Base-by-base conservation (phyloP, 2,329 filamentous ascomycete species). In the Cytospora paraplurivora region DNA sequence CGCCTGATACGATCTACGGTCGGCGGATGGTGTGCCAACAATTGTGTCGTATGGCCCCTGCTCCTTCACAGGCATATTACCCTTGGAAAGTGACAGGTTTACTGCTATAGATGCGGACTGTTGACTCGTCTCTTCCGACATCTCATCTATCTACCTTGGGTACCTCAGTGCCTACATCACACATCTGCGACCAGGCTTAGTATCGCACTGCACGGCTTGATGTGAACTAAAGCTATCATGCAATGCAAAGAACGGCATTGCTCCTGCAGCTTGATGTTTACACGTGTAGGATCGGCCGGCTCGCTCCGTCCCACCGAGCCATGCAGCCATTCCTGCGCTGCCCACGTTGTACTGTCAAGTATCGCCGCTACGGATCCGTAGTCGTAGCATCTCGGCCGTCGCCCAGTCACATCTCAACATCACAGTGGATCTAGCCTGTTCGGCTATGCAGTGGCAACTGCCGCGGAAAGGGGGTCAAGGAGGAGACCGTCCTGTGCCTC, bases 291-390 rank as follows among this genome's bases (percentile, higher is more conserved):
- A 35, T 55, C 52, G 34, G 34, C 27, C 33, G n/a, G 52, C 52
- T 34, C 33, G 52, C 37, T 55, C 52, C 52, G 52, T 27, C 52
- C 33, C 33, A 55, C 27, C 33, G 15, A 21, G 52, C 17, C 52
- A 33, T 38, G 52, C 38, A 54, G 51, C 19, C 7, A 44, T 44
- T 7, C 17, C 17, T 44, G 32, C 52, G 11, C 35, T 35, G 3
- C 11, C 52, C 52, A 54, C 17, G 32, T 27, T 17, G 12, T 33
- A 33, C 15, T 32, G 5, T 13, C n/a, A 27, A 27, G 27, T 27
- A 2, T 27, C 27, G 27, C 27, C 27, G 27, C 27, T 27, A 27
- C 27, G 27, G 27, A 27, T 27, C 27, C 27, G 27, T 27, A 27
- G 12, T 37, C 50, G 52, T 35, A 33, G 27, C 52, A 21, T 35